Percentiles rank a stretch among this genome's conserved stretches.
Conservation (phyloP, 495 filamentous ascomycete genomes). For the Penicillium flavigenum region DNA sequence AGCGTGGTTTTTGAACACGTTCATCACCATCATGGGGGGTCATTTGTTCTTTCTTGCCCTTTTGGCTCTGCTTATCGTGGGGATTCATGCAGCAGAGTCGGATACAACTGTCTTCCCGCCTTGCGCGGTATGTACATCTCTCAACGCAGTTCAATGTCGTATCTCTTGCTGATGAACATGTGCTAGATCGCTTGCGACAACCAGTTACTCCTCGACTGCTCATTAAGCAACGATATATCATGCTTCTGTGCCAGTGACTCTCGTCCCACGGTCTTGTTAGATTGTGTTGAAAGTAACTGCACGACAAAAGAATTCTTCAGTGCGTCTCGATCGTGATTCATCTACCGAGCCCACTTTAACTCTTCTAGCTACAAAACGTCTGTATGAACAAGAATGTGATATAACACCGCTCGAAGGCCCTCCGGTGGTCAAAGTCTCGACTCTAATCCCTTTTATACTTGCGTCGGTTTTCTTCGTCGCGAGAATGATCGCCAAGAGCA, state of each 20-base stretch:
- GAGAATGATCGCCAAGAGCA: slow-evolving; percentile 30
- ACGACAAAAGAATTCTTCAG: slow-evolving; percentile 22
- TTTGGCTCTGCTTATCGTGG: slow-evolving; percentile 12
- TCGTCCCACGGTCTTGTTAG: slow-evolving; percentile 8
- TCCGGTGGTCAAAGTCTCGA: slow-evolving; percentile 10
- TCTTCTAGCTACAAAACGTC: slow-evolving; percentile 20
- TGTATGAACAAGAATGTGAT: slow-evolving; percentile 23
- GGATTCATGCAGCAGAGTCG: slow-evolving; percentile 1
- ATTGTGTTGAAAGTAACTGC: slow-evolving; percentile 19
- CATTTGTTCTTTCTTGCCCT: slow-evolving; percentile 7
- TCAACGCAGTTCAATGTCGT: no score
- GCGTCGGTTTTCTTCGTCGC: slow-evolving; percentile 27
- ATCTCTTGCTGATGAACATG: neutral
- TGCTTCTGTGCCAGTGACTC: slow-evolving; percentile 19
- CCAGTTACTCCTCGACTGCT: slow-evolving; percentile 13
- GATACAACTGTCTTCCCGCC: slow-evolving; percentile 9
- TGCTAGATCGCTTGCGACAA: slow-evolving; percentile 13
- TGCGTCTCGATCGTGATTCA: slow-evolving; percentile 12
- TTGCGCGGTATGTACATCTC: slow-evolving; percentile 14
- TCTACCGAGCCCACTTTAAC: slow-evolving; percentile 10
- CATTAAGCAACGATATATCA: slow-evolving; percentile 12
- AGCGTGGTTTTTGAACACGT: neutral
- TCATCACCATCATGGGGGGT: slow-evolving; percentile 8
- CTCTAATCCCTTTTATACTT: slow-evolving; percentile 27
- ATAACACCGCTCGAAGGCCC: slow-evolving; percentile 18